These are phyloP conservation scores for Bolboschoenoplectus hybrid DNA, from an alignment of 202 grass and related monocot species.

Conservation along the genomic window DNA sequence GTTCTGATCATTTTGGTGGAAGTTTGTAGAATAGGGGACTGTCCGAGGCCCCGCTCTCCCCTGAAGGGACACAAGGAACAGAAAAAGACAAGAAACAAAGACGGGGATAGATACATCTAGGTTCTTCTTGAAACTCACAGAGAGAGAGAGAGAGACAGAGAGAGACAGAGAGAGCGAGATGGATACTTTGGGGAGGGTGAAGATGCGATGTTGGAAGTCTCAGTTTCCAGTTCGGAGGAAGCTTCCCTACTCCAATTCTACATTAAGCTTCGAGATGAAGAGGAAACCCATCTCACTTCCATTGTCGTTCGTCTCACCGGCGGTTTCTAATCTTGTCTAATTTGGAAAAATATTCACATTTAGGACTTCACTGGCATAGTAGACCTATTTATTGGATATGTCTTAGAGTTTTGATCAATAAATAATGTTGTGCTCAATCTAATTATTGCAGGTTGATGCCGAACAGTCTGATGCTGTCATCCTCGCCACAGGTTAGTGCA, in stretches of 20 bases:
- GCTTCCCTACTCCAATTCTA: slow-evolving; percentile 10
- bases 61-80: background rate
- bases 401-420: background rate
- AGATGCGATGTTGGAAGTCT: slow-evolving; percentile 8
- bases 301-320: background rate
- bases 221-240: background rate
- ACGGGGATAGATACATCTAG: too few species aligned
- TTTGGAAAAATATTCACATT: background rate
- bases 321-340: slow-evolving; percentile 4
- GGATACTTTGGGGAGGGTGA: background rate
- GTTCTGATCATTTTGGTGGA: background rate
- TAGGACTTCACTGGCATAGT: background rate
- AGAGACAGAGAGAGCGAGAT: background rate
- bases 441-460: slow-evolving; percentile 30
- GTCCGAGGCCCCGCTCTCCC: background rate
- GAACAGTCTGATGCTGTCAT: slow-evolving; percentile 14
- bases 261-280: background rate
- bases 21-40: background rate
- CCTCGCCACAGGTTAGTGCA: background rate
- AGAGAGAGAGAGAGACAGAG: background rate
- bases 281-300: slow-evolving; percentile 4
- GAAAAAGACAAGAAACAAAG: background rate
- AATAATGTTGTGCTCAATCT: background rate
- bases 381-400: background rate
- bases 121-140: background rate